Conservation (phyloP, 192 early-diverging fungal genomes). For the Coemansia sp. region DNA sequence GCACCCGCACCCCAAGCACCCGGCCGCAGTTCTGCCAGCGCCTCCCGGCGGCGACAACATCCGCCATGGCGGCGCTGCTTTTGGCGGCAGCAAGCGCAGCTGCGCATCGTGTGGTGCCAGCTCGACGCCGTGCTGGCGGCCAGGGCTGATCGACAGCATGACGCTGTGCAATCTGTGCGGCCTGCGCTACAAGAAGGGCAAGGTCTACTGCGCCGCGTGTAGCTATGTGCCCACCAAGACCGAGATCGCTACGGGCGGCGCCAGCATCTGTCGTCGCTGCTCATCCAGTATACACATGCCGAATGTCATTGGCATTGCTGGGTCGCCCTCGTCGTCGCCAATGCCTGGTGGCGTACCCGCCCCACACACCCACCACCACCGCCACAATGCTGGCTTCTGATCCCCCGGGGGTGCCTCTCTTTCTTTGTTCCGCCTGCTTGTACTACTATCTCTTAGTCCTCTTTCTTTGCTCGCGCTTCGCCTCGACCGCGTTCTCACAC, state of each 20-base stretch:
- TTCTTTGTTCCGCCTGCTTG: neutral
- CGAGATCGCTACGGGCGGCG: conserved; percentile 54
- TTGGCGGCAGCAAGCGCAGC: conserved; percentile 31
- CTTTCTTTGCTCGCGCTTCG: neutral
- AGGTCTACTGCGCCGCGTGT: conserved; percentile 49
- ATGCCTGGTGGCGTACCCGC: conserved; percentile 1
- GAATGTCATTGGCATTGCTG: neutral
- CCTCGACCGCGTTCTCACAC: neutral
- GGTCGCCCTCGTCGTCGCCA: conserved; percentile 4
- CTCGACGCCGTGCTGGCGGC: conserved; percentile 58
- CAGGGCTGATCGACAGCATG: conserved; percentile 55
- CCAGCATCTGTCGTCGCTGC: conserved; percentile 47
- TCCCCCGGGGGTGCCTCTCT: neutral
- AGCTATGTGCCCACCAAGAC: conserved; percentile 57
- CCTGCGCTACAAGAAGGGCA: conserved; percentile 57
- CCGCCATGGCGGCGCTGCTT: neutral
- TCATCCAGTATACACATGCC: conserved; percentile 19
- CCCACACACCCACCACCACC: conserved; percentile 1
- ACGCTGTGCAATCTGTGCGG: conserved; percentile 57
- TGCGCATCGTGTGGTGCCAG: conserved; percentile 51
- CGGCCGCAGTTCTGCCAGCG: conserved; percentile 6
- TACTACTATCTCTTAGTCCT: neutral
- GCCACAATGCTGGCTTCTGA: conserved; percentile 5
- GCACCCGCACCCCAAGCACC: conserved; percentile 10
- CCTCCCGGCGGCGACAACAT: neutral